phyloP scores from a whole-genome alignment of 345 rosid genomes.

The Euphorbia tirucalli region DNA sequence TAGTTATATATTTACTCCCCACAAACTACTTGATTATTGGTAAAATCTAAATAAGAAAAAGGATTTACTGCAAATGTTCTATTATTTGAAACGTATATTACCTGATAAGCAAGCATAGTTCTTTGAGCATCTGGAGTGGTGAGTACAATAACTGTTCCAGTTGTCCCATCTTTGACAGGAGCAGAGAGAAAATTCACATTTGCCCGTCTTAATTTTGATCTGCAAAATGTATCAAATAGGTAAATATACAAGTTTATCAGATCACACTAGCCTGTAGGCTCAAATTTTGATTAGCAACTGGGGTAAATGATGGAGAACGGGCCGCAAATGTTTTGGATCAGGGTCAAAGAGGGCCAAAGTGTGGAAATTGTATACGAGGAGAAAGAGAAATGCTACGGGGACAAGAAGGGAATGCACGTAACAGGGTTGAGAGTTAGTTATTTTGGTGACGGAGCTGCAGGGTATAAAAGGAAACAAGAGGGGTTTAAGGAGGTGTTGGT shows the following conservation, averaged over 20 bases:
- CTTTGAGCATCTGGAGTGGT: conserved; percentile 97
- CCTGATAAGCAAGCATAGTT: conserved; percentile 97
- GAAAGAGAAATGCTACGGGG: too few species aligned
- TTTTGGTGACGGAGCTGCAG: too few species aligned
- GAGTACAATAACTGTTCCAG: conserved; percentile 95
- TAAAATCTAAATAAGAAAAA: background rate
- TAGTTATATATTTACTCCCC: too few species aligned
- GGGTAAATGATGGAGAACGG: too few species aligned
- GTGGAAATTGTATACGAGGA: too few species aligned
- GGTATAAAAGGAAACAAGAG: too few species aligned
- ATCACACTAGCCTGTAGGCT: background rate
- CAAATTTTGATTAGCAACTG: background rate
- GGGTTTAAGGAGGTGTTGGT: too few species aligned
- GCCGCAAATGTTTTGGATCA: too few species aligned
- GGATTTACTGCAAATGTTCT: background rate
- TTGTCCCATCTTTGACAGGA: conserved; percentile 85
- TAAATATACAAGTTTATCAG: conserved; percentile 16
- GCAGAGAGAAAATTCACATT: conserved; percentile 81
- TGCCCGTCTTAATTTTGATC: conserved; percentile 74
- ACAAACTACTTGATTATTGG: too few species aligned
- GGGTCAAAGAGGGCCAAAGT: too few species aligned
- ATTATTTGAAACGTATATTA: conserved; percentile 18
- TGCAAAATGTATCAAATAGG: conserved; percentile 21
- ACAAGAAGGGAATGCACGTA: too few species aligned
- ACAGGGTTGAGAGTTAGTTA: too few species aligned